A percentile compares a stretch with the other conserved stretches of the same genome.
These are phyloP conservation scores for bread wheat (Triticum aestivum) DNA, from an alignment of 176 grass and related monocot species.

Conservation along the genomic window IWGSC_CS_RefSeq_v2.1 NC_057803.1:589061046-589061545, in stretches of 20 bases:
- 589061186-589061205: not conserved
- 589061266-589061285: not conserved
- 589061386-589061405: not conserved
- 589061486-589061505: conserved; percentile 3
- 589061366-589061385: not conserved
- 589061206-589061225: not conserved
- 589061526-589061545: conserved; percentile 5
- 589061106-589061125: not conserved
- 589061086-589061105: not conserved
- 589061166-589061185: not conserved
- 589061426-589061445: not conserved
- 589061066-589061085: not conserved
- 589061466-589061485: not conserved
- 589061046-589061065: not conserved
- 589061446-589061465: conserved; percentile 12
- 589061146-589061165: not conserved
- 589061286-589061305: not conserved
- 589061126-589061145: not conserved
- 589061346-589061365: not conserved
- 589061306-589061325: not conserved
- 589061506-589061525: conserved; percentile 18
- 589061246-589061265: not conserved
- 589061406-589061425: not conserved
- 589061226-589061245: not conserved
- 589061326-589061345: not conserved